These are phyloP conservation scores for Elymus sibiricus DNA, from an alignment of 176 grass and related monocot genomes.

Conservation along the genomic window DNA sequence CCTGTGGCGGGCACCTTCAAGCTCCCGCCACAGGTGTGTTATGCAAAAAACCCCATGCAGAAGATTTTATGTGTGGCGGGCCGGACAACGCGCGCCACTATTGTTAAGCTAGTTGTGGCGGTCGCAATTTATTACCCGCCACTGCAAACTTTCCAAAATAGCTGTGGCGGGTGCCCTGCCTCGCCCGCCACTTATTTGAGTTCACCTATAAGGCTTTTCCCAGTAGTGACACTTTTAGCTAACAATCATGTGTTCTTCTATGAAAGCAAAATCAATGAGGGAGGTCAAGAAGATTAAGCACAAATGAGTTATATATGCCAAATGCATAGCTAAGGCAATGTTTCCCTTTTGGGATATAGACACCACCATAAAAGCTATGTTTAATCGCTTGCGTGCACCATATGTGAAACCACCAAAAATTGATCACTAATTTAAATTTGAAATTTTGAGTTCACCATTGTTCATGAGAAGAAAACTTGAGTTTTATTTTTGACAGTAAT, in stretches of 20 bases:
- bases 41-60: too few species aligned
- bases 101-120: too few species aligned
- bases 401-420: not conserved
- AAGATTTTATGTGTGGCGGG: too few species aligned
- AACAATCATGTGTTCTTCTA: not conserved
- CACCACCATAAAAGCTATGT: not conserved
- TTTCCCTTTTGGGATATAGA: not conserved
- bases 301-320: not conserved
- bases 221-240: not conserved
- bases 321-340: not conserved
- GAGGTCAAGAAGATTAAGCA: not conserved
- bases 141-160: too few species aligned
- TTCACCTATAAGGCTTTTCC: too few species aligned
- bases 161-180: too few species aligned
- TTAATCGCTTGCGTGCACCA: not conserved
- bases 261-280: not conserved
- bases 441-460: not conserved
- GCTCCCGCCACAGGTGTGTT: too few species aligned
- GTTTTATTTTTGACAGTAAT: too few species aligned
- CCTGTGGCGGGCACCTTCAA: too few species aligned
- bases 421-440: not conserved
- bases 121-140: too few species aligned
- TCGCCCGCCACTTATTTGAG: too few species aligned
- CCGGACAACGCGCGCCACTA: too few species aligned
- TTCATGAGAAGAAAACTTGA: not conserved